Evolutionary conservation across 139 green algal genomes (phyloP).

Genomic region (Chlamydomonas sp.): DNA sequence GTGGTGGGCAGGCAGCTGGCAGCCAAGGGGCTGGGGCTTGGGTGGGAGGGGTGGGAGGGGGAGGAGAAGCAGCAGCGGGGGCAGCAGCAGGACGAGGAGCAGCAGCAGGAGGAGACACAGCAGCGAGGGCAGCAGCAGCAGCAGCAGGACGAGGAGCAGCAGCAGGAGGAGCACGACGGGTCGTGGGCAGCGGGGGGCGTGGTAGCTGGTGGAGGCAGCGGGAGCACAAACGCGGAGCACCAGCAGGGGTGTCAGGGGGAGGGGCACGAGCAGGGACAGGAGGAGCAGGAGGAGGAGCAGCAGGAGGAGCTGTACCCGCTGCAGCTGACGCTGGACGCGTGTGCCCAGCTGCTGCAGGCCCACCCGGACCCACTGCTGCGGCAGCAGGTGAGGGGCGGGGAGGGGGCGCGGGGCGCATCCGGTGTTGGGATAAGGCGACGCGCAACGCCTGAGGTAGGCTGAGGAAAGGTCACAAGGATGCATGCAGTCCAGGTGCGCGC

Average conservation of each 20-base stretch:
- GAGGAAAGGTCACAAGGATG: too few species aligned
- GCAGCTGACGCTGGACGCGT: constrained; percentile 19
- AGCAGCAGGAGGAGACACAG: background rate
- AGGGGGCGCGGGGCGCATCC: background rate
- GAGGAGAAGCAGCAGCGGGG: background rate
- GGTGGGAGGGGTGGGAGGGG: background rate
- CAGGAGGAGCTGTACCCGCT: background rate
- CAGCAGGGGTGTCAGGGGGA: background rate
- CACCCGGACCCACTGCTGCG: constrained; percentile 28
- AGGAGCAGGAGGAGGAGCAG: background rate
- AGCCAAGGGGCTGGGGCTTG: background rate
- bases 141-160: background rate
- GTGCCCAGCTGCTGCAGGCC: constrained; percentile 8
- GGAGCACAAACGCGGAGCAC: background rate
- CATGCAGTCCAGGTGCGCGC: too few species aligned
- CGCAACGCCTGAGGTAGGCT: background rate
- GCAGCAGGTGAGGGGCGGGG: constrained; percentile 5
- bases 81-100: background rate
- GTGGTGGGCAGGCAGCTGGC: constrained; percentile 18
- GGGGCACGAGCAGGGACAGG: background rate
- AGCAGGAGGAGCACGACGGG: constrained; percentile 1
- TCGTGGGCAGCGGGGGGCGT: background rate
- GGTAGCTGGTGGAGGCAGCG: background rate
- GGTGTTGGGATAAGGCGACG: background rate
- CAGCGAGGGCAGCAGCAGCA: background rate